Evolutionary conservation across 352 stramenopile genomes (phyloP), one percentile per base, ranked within the genome.

Genomic region (Lagenidium sp.): DNA sequence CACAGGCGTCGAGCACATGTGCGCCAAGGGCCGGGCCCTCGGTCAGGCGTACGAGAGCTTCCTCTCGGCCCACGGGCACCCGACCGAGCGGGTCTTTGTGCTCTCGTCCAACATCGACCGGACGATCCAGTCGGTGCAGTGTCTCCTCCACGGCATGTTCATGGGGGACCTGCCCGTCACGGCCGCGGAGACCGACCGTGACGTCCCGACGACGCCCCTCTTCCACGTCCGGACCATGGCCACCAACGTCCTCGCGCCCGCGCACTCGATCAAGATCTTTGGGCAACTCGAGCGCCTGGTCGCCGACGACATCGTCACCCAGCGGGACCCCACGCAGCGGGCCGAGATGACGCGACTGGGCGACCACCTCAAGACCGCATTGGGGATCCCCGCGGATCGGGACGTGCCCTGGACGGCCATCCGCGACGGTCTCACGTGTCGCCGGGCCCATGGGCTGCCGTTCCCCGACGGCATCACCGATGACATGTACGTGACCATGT

Each of bases 51-150:
- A 91, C 59, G 58, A 48, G 19, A 31, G 56, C 21, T 51, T 85
- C 16, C 8, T 90, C 15, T 29, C 43, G 13, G 23, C 12, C 21
- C 41, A 40, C 15, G 36, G 37, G 3, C 19, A 50, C 20, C 38
- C 44, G 41, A 41, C 31, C 20, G 22, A 31, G 20, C 41, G 42
- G 16, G 57, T 91, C n/a, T 83, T 79, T 49, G 71, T 91, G 41
- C 63, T 87, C 24, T 88, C 79, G 30, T 88, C 73, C 41, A 83
- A 71, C 49, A 65, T 88, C 1, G 72, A 75, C 4, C 73, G 79
- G 43, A 84, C 68, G 24, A 76, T 91, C 26, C 63, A 86, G 53
- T 91, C 79, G 15, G 75, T 82, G 31, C 79, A 91, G 57, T 81
- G 63, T 36, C 59, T 91, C 6, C 54, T 91, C 2, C 41, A 70